Evolutionary conservation across 2,329 filamentous ascomycete genomes (phyloP), one percentile per base, ranked within the genome.

Genomic region (Furcasterigmium sp.): DNA sequence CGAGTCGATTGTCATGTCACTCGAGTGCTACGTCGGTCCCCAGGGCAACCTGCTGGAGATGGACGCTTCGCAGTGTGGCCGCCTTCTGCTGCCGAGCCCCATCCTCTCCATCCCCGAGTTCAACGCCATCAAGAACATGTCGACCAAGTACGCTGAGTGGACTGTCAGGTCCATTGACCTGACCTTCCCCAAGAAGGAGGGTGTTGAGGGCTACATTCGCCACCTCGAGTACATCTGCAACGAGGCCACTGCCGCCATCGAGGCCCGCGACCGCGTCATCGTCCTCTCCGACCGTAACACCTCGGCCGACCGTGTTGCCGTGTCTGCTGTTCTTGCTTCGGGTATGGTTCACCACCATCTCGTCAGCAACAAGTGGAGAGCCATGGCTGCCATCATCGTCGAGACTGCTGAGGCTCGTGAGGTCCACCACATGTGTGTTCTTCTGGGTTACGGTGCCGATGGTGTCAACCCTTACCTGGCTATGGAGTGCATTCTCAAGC

Each of bases 401-500:
- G 91, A 97, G 73, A 95, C 91, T 50, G 91, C 86, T 37, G 91
- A 97, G 65, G 91, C 91, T 55, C 88, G 91, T 68, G 91, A 97
- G 67, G 91, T 97, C 8, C 91, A 97, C 66, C 91, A 97, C 70
- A 95, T 96, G 89, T 95, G 89, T 70, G 91, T 97, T n/a, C 78
- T 96, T 35, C 80, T 97, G 47, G 91, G 91, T 43, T 97, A 97
- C 57, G 91, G 91, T 70, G 90, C 86, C 43, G 91, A 97, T 69
- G 91, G 85, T 39, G 82, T 97, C 61, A 95, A 93, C 73, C 91
- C 91, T 17, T 96, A 96, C 66, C 82, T 96, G 39, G 87, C 91
- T 14, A 87, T 96, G 72, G 91, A 97, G 71, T 96, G 91, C 60
- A 95, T 97, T 56, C 72, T 96, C 54, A 97, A 96, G 83, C 85